A percentile compares a stretch with the other conserved stretches of the same genome.
Conservation (phyloP, 2,329 filamentous ascomycete species). For the Polytolypa hystricis region DNA sequence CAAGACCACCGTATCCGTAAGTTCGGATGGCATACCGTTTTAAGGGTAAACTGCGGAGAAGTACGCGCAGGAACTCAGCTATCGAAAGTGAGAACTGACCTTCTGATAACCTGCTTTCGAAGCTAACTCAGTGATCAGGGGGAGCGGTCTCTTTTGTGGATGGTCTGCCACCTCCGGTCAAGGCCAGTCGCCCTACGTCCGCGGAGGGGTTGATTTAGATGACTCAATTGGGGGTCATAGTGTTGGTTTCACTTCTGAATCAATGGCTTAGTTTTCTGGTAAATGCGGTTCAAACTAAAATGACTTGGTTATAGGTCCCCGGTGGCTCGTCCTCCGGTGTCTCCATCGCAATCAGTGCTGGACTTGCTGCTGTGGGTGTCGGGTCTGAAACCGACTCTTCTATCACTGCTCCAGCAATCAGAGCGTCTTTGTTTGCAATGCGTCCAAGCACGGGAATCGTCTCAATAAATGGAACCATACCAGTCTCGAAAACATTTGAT, state of each 20-base stretch:
- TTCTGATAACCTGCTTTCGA: no score
- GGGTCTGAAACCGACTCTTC: constrained; percentile 27
- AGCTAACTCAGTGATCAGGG: no score
- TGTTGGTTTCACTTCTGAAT: no score
- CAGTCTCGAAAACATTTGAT: constrained; percentile 10
- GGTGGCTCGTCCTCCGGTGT: constrained; percentile 27
- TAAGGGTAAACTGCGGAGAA: no score
- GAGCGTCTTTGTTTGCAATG: constrained; percentile 24
- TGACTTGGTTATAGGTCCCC: constrained; percentile 16
- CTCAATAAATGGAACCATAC: constrained; percentile 20
- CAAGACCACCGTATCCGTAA: constrained; percentile 22
- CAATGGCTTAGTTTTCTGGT: no score
- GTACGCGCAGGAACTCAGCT: no score
- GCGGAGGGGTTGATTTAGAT: constrained; percentile 13
- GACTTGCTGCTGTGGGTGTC: constrained; percentile 22
- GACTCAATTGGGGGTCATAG: constrained; percentile 16
- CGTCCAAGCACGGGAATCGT: constrained; percentile 23
- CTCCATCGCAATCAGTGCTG: constrained; percentile 22
- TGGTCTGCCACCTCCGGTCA: constrained; percentile 20
- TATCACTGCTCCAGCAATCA: constrained; percentile 20
- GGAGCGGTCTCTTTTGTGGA: constrained; percentile 11
- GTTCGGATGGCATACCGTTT: no score
- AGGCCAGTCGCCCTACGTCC: constrained; percentile 18
- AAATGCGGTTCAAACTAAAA: no score
- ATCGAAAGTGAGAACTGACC: no score